A percentile compares a stretch with the other conserved stretches of the same genome.
Conservation (phyloP, 1,284 basidiomycete genomes). For the Ustilago crameri region DNA sequence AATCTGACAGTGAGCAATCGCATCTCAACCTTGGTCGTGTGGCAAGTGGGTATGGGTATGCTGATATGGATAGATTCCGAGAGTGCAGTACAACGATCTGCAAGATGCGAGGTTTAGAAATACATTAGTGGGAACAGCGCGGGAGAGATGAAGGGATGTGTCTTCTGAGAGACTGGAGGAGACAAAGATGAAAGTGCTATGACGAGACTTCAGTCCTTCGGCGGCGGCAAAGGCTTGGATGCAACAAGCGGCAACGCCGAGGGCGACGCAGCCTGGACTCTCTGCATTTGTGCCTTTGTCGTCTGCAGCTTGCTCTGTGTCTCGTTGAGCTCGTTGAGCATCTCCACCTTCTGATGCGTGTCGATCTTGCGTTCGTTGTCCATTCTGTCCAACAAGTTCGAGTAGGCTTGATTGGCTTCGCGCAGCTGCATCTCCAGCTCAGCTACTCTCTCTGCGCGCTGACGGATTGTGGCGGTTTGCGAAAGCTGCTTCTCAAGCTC, state of each 20-base stretch:
- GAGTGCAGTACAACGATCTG: no score
- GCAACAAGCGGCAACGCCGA: constrained; percentile 13
- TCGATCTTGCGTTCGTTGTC: constrained; percentile 37
- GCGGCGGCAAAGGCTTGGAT: constrained; percentile 12
- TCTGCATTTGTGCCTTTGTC: constrained; percentile 30
- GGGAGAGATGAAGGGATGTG: no score
- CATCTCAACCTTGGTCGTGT: no score
- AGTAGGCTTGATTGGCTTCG: constrained; percentile 30
- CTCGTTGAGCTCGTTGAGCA: constrained; percentile 54
- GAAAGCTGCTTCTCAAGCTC: constrained; percentile 49
- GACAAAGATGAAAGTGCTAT: no score
- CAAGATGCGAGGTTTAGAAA: no score
- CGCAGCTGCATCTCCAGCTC: constrained; percentile 46
- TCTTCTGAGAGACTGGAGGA: no score
- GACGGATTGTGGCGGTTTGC: constrained; percentile 29
- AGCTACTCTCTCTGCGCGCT: constrained; percentile 30
- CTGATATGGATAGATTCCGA: no score
- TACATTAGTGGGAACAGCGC: no score
- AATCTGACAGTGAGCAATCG: no score
- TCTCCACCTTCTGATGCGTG: constrained; percentile 40
- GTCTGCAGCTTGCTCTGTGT: constrained; percentile 29
- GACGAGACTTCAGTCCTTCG: constrained; percentile 24
- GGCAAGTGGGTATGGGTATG: no score
- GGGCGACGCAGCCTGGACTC: constrained; percentile 1
- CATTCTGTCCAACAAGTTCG: constrained; percentile 29